Conservation (phyloP, 1,284 basidiomycete species). For the Coniophora puteana region DNA sequence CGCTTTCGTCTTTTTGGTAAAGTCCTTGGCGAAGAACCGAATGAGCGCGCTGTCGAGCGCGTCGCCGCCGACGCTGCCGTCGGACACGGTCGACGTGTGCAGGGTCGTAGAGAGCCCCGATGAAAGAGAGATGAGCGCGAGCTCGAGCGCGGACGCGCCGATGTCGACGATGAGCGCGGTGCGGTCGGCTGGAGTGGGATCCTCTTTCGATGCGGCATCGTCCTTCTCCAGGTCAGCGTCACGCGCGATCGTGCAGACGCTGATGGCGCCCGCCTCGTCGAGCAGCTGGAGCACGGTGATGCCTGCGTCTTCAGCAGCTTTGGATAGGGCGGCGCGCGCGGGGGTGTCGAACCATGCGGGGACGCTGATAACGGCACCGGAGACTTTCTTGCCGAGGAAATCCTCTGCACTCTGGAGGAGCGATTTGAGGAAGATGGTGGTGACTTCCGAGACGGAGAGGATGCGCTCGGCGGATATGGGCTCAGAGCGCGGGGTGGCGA, state of each 20-base stretch:
- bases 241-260: conserved; percentile 50
- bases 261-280: conserved; percentile 81
- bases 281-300: conserved; percentile 83
- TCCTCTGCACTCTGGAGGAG: conserved; percentile 88
- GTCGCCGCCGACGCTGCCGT: conserved; percentile 50
- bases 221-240: conserved; percentile 42
- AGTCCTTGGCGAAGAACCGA: conserved; percentile 93
- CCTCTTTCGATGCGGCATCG: no score
- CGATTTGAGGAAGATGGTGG: conserved; percentile 83
- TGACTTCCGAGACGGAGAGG: conserved; percentile 82
- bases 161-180: conserved; percentile 73
- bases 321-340: conserved; percentile 71
- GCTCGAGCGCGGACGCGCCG: conserved; percentile 59
- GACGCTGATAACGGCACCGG: conserved; percentile 83
- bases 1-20: conserved; percentile 94
- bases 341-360: conserved; percentile 72
- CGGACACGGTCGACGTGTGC: conserved; percentile 43
- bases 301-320: conserved; percentile 79
- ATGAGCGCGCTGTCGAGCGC: conserved; percentile 82
- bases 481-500: conserved; percentile 76
- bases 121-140: conserved; percentile 63
- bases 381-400: conserved; percentile 83
- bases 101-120: conserved; percentile 63
- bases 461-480: conserved; percentile 73
- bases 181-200: conserved; percentile 52